Percentiles rank a stretch among this genome's conserved stretches.
Conservation (phyloP, 352 stramenopile species). For the Lagenidium giganteum region DNA sequence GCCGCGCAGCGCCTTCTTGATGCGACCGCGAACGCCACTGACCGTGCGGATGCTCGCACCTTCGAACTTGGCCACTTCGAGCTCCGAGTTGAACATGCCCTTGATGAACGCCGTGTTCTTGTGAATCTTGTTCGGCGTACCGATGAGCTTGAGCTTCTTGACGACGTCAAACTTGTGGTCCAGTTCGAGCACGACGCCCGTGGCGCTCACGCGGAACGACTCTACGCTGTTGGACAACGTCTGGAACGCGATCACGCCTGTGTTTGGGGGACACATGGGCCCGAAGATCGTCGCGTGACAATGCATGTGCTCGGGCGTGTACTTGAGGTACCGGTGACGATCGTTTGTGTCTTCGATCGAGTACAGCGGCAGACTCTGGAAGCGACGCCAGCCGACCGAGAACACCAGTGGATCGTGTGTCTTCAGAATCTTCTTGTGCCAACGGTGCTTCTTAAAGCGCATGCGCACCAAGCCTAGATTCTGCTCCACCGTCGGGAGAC, state of each 20-base stretch:
- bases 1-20: conserved; percentile 94
- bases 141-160: conserved; percentile 99
- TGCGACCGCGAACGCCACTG: conserved; percentile 93
- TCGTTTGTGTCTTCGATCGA: conserved; percentile 97
- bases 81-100: conserved; percentile 92
- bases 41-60: conserved; percentile 96
- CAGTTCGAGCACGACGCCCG: conserved; percentile 94
- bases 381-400: conserved; percentile 96
- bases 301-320: conserved; percentile 99
- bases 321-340: conserved; percentile 95
- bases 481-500: conserved; percentile 93
- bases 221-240: conserved; percentile 82
- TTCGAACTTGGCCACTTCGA: conserved; percentile 95
- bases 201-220: conserved; percentile 95
- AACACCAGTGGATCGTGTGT: conserved; percentile 97
- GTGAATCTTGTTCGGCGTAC: conserved; percentile 95
- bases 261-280: conserved; percentile 93
- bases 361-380: conserved; percentile 96
- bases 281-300: conserved; percentile 96
- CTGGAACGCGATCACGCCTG: conserved; percentile 95
- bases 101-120: conserved; percentile 99
- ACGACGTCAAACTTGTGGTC: conserved; percentile 96
- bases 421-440: conserved; percentile 97
- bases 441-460: conserved; percentile 98
- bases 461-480: conserved; percentile 89